Evolutionary conservation across 2,329 filamentous ascomycete species (phyloP).

Genomic region (Aspergillus fischeri): DNA sequence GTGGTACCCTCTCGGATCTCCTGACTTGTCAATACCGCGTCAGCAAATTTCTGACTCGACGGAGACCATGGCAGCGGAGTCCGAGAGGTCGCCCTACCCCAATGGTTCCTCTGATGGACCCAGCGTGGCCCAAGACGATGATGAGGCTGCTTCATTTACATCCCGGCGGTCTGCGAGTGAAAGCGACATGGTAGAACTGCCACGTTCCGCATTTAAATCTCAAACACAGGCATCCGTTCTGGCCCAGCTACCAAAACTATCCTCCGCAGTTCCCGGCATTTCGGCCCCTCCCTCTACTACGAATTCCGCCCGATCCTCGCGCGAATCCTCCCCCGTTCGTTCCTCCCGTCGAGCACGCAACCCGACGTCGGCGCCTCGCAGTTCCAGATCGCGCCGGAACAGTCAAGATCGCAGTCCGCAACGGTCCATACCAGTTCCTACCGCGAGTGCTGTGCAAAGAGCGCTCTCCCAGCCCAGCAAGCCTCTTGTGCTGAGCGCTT

Average conservation of each 20-base stretch:
- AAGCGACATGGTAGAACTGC: constrained; percentile 26
- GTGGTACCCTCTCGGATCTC: constrained; percentile 32
- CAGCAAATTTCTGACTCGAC: constrained; percentile 24
- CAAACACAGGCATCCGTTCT: constrained; percentile 21
- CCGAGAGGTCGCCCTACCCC: constrained; percentile 34
- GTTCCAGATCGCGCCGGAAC: constrained; percentile 59
- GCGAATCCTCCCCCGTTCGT: constrained; percentile 46
- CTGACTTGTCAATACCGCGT: constrained; percentile 31
- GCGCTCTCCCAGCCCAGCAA: constrained; percentile 65
- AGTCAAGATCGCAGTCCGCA: constrained; percentile 64
- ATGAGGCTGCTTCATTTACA: constrained; percentile 22
- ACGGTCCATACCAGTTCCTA: constrained; percentile 51
- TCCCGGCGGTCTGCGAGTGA: constrained; percentile 26
- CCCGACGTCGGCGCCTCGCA: constrained; percentile 28
- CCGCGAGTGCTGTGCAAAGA: constrained; percentile 61
- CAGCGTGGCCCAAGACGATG: constrained; percentile 24
- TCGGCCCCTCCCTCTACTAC: constrained; percentile 36
- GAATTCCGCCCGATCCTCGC: constrained; percentile 45
- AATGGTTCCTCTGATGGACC: constrained; percentile 28
- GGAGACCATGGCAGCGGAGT: constrained; percentile 32
- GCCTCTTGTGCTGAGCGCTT: constrained; percentile 57
- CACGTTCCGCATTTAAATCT: constrained; percentile 25
- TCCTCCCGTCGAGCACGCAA: constrained; percentile 27
- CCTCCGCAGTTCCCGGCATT: constrained; percentile 22
- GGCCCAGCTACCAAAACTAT: constrained; percentile 32